These are phyloP conservation scores for Atalantia buxifolia DNA, from an alignment of 345 rosid genomes.

Conservation along the genomic window DNA sequence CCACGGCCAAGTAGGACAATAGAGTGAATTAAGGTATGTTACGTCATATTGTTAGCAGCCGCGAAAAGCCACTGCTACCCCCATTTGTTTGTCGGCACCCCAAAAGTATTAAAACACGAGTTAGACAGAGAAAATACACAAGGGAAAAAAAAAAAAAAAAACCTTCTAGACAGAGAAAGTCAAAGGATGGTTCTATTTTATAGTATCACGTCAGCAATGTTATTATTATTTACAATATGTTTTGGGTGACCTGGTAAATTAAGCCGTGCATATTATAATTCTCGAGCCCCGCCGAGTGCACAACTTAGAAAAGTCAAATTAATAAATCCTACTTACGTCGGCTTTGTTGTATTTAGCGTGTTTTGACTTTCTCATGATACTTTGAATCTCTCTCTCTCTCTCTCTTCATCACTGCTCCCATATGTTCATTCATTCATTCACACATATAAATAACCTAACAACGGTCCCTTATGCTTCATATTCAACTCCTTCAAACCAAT, in stretches of 20 bases:
- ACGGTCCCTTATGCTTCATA: background rate
- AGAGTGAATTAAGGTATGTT: background rate
- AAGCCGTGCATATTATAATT: background rate
- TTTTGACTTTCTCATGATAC: slow-evolving; percentile 42
- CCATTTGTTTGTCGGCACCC: slow-evolving; percentile 15
- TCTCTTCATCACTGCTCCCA: background rate
- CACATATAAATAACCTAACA: slow-evolving; percentile 20
- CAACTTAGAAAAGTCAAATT: slow-evolving; percentile 40
- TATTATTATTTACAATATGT: background rate
- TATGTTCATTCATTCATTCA: too few species aligned
- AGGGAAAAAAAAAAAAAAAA: too few species aligned
- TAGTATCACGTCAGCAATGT: background rate
- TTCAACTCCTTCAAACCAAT: slow-evolving; percentile 37
- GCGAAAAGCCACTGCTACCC: background rate
- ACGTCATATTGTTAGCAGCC: background rate
- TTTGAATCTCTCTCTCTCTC: slow-evolving; percentile 13
- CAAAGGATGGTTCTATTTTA: background rate
- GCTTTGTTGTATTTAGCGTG: slow-evolving; percentile 36
- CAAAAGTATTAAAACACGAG: slow-evolving; percentile 8
- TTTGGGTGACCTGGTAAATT: background rate
- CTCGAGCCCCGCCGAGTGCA: slow-evolving; percentile 1
- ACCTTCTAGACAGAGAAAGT: slow-evolving; percentile 5
- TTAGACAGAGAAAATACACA: background rate
- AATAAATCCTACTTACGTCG: slow-evolving; percentile 9
- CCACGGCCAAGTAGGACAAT: background rate